Base-by-base conservation (phyloP, 768 basidiomycete genomes). In the Sistotremastrum niveocremeum region DNA sequence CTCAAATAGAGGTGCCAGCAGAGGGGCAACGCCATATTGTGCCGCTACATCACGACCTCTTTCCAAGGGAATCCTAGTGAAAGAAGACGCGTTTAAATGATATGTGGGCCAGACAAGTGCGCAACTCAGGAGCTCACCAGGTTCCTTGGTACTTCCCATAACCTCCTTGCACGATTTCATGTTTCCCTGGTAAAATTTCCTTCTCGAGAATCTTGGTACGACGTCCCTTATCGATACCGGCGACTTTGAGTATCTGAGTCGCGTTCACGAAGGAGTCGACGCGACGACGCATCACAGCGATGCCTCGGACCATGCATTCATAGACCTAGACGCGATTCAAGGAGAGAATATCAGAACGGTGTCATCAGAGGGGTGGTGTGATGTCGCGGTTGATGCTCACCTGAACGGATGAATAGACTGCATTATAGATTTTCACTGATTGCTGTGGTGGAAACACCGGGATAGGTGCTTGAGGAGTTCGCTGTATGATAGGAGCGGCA, bases 111-210 rank as follows among this genome's bases (percentile, higher is more conserved):
- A 9, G 42, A 29, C 42, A 46, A 32, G 34, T 44, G 1, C 12
- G 34, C 30, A 7, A 34, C 8, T 10, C 10, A 4, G 20, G 12
- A 46, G 57, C 79, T 59, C 57, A 94, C 94, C 95, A 99, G 47
- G 94, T 98, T 52, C 95, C 95, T 62, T 99, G 95, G 61, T 97
- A 99, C 68, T 97, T 94, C 29, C 95, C 95, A 60, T 98, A 98
- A 32, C 95, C 95, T 36, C 95, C 95, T 62, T 98, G 95, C 4
- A 99, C 89, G 61, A 98, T 98, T 64, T 99, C 94, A 63, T 95
- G 89, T 63, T 84, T 83, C 41, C 90, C 91, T 47, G 85, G 84
- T 38, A 93, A 74, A 51, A 99, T 89, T 67, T 99, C 94, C 63
- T 93, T 95, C 72, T 98, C 86, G 9, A 89, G 69, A 45, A 98